Percentiles rank a stretch among this genome's conserved stretches.
Conservation (phyloP, 2,329 filamentous ascomycete species). For the Xylariales sp. region DNA sequence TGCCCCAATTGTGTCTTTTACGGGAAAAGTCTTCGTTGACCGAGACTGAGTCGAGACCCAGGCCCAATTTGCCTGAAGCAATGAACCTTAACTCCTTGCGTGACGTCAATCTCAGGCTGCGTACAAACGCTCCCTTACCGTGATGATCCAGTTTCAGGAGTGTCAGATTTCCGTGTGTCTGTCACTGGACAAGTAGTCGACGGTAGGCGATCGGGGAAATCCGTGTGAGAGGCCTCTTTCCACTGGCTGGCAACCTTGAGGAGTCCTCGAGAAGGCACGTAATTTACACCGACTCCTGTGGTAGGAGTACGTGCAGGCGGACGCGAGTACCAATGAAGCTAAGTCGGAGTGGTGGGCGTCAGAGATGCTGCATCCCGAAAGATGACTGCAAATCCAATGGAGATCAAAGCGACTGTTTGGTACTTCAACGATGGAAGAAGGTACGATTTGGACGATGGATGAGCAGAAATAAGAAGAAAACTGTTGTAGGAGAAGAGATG, state of each 20-base stretch:
- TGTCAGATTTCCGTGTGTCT: too few relatives aligned
- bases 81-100: too few relatives aligned
- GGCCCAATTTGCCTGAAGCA: too few relatives aligned
- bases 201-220: too few relatives aligned
- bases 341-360: not conserved
- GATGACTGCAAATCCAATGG: slow-evolving; percentile 2
- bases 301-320: not conserved
- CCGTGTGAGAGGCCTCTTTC: too few relatives aligned
- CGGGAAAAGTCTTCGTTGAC: not conserved
- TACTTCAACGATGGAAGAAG: not conserved
- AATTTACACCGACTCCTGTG: not conserved
- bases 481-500: not conserved
- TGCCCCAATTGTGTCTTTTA: not conserved
- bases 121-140: too few relatives aligned
- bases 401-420: not conserved
- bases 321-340: slow-evolving; percentile 2
- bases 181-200: too few relatives aligned
- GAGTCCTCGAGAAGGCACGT: not conserved
- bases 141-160: too few relatives aligned
- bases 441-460: not conserved
- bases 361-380: not conserved
- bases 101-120: too few relatives aligned
- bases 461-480: not conserved
- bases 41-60: too few relatives aligned
- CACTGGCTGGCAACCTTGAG: not conserved